A percentile compares a stretch with the other conserved stretches of the same genome.
Evolutionary conservation across 31 red algal species (phyloP).

Genomic region (Bonnemaisonia californica): DNA sequence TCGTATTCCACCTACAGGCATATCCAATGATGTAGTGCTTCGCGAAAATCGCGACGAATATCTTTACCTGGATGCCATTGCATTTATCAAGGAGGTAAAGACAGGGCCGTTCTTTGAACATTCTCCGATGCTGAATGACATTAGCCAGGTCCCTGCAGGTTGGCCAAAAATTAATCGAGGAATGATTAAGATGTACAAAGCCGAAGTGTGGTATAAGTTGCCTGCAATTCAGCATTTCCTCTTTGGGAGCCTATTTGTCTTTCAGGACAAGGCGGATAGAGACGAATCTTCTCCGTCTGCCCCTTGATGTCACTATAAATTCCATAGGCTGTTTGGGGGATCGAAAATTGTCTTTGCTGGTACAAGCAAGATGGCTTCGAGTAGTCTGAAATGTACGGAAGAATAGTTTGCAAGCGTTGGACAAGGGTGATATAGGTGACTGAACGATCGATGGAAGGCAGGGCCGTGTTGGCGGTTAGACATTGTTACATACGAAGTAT

Average conservation of each 20-base stretch:
- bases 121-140: constrained; percentile 88
- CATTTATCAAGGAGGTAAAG: constrained; percentile 86
- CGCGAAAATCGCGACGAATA: constrained; percentile 67
- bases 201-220: constrained; percentile 92
- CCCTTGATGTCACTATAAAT: too few species aligned
- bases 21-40: constrained; percentile 50
- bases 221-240: constrained; percentile 86
- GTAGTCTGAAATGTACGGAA: too few species aligned
- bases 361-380: too few species aligned
- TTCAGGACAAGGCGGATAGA: constrained; percentile 7
- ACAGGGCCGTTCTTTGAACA: constrained; percentile 85
- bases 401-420: too few species aligned
- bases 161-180: constrained; percentile 92
- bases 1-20: constrained; percentile 52
- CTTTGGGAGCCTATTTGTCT: constrained; percentile 82
- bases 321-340: too few species aligned
- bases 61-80: constrained; percentile 91
- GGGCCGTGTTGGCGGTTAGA: too few species aligned
- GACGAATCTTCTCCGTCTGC: too few species aligned
- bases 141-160: constrained; percentile 69
- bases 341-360: too few species aligned
- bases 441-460: too few species aligned
- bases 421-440: too few species aligned
- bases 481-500: too few species aligned
- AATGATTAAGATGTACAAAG: constrained; percentile 94